Percentiles rank a stretch among this genome's conserved stretches.
Conservation (phyloP, 805 yeast species). For the Saturnispora silvae region DNA sequence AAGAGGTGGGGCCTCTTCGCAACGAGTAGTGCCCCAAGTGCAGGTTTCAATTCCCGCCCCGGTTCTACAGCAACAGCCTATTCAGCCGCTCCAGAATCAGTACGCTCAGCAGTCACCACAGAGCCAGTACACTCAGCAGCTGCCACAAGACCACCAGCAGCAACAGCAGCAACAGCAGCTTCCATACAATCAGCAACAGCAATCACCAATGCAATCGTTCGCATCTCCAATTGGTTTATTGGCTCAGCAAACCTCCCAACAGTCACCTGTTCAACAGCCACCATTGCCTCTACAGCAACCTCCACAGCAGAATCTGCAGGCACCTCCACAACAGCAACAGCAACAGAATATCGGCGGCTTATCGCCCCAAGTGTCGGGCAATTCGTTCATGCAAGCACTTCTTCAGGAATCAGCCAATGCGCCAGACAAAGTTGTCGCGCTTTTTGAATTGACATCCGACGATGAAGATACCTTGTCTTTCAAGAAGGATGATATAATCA, state of each 20-base stretch:
- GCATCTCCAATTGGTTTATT: background rate
- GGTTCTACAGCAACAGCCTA: conserved; percentile 5
- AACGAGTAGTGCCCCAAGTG: background rate
- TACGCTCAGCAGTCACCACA: background rate
- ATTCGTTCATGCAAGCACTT: conserved; percentile 7
- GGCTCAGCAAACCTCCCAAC: background rate
- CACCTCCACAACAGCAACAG: background rate
- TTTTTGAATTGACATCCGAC: conserved; percentile 66
- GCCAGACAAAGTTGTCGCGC: conserved; percentile 53
- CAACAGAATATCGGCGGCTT: background rate
- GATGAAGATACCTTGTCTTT: conserved; percentile 87
- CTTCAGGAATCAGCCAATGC: conserved; percentile 10
- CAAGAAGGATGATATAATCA: conserved; percentile 76
- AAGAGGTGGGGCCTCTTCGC: background rate
- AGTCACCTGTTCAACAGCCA: conserved; percentile 9
- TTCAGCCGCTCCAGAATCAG: background rate
- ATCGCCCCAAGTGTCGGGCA: conserved; percentile 9
- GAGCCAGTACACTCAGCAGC: background rate
- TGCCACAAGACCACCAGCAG: background rate
- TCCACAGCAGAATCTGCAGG: conserved; percentile 1
- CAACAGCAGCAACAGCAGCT: background rate
- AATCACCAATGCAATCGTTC: no score
- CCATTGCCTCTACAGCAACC: background rate
- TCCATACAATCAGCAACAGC: no score
- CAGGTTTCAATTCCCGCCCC: conserved; percentile 6